Evolutionary conservation across 345 rosid genomes (phyloP), one percentile per base, ranked within the genome.

Genomic region (Cochlearia excelsa): DNA sequence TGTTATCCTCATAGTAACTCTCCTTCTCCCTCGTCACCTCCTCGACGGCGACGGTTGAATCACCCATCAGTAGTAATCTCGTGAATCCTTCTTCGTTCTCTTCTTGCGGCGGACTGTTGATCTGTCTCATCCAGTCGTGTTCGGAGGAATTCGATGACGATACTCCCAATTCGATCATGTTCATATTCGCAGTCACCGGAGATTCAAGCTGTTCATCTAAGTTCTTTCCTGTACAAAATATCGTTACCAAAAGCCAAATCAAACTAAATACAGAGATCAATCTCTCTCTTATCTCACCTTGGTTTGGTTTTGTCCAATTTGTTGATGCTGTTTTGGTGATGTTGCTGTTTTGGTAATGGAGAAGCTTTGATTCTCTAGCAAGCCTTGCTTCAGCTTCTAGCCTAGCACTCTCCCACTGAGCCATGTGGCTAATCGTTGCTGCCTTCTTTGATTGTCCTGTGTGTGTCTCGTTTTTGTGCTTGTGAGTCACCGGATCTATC

Each of bases 1-100:
- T 92, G 73, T 86, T 92, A 60, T 92, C 98, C 58, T 83, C 89
- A 30, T 82, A 78, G 73, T 74, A 75, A 54, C 56, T 68, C 7
- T 70, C 74, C 26, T 42, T 55, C 40, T 8, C 9, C 59, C 28
- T 9, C 34, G 3, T 5, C 54, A 1, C 61, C 61, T 6, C 61
- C 66, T 27, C 5, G 57, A 31, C 0, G 23, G 7, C 29, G 27
- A 51, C 50, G 40, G 31, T 38, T 16, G 23, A 16, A 16, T 16
- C 23, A 16, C 23, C 23, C 23, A 16, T 16, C 23, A 16, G 23
- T 16, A 16, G 23, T 16, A 16, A 16, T 16, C 23, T 16, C 23
- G 23, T 16, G 23, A 16, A 16, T 16, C 23, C 23, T 16, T 16
- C 23, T 16, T 16, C 23, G 23, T 16, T 16, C 23, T 16, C 23